Base-by-base conservation (phyloP, 2,329 filamentous ascomycete genomes). In the Rhynchosporium secalis region DNA sequence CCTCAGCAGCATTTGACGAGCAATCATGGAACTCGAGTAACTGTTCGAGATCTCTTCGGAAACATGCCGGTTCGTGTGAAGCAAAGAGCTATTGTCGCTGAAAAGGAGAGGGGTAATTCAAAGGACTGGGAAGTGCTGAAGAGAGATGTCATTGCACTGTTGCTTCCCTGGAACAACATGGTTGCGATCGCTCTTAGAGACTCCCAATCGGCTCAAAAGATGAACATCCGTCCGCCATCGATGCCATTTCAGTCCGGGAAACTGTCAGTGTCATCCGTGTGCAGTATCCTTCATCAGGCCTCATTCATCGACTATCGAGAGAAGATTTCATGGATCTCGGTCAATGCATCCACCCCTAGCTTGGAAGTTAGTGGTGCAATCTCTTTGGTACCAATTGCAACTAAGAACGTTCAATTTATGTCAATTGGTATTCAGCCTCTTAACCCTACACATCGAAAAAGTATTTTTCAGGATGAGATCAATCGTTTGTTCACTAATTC, bases 11-110 rank as follows among this genome's bases (percentile, higher is more conserved):
- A 81, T 54, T 70, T 91, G 6, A 69, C 80, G 8, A 77, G 76
- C 41, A 82, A 78, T 26, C 86, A 91, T 76, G 94, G 94, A 4
- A 96, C 93, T 0, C 83, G 85, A 33, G 86, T 94, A 1, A 82
- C 82, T 0, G 88, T 96, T 5, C 85, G 87, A 61, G 88, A 96
- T 73, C 78, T 97, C 0, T 98, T 97, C 75, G 92, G 93, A 0
- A 89, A 87, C 62, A 91, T 97, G 85, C 92, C 94, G 0, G 94
- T 97, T 12, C 86, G 94, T 13, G 88, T 96, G 31, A 96, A 95
- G 73, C 90, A 92, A 69, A 84, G 92, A 65, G 84, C 84, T 0
- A 68, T 86, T 3, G 76, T 79, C 66, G 74, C 80, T 45, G 78
- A 85, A 70, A 80, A 79, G 68, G 67, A 80, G 10, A 72, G 78